phyloP scores from a whole-genome alignment of 305 asterid species.

The Fraxinus xanthoxyloides region DNA sequence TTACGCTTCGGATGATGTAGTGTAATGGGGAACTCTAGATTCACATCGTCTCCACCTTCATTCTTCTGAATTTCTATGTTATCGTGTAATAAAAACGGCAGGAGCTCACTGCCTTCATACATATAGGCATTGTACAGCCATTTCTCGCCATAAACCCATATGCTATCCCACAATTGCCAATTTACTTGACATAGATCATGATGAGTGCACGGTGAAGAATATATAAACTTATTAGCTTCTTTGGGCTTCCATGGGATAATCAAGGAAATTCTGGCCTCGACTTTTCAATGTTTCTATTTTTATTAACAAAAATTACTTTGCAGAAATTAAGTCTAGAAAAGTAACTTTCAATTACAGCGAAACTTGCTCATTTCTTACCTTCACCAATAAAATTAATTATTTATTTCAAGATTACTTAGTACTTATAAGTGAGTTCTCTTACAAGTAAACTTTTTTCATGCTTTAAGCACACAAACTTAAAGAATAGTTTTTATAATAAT shows the following conservation, averaged over 20 bases:
- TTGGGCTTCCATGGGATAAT: not conserved
- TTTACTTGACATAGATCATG: not conserved
- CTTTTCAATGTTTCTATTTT: not conserved
- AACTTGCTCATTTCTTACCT: not conserved
- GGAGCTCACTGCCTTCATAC: not conserved
- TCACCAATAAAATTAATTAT: not conserved
- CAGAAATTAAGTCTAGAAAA: not conserved
- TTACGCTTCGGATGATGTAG: not conserved
- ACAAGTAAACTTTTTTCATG: not conserved
- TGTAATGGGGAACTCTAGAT: not conserved
- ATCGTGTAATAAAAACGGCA: not conserved
- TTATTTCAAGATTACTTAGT: not conserved
- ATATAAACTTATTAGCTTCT: not conserved
- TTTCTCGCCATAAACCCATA: not conserved
- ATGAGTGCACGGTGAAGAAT: not conserved
- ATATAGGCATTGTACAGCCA: not conserved
- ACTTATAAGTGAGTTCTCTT: not conserved
- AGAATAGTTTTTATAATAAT: not conserved
- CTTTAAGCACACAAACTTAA: not conserved
- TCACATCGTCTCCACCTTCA: not conserved
- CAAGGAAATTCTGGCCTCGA: not conserved
- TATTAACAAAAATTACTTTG: not conserved
- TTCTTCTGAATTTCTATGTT: not conserved
- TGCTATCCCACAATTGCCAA: not conserved
- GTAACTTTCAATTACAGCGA: not conserved